phyloP scores from a whole-genome alignment of 139 green algal species.

The Coccomyxa sp. region DNA sequence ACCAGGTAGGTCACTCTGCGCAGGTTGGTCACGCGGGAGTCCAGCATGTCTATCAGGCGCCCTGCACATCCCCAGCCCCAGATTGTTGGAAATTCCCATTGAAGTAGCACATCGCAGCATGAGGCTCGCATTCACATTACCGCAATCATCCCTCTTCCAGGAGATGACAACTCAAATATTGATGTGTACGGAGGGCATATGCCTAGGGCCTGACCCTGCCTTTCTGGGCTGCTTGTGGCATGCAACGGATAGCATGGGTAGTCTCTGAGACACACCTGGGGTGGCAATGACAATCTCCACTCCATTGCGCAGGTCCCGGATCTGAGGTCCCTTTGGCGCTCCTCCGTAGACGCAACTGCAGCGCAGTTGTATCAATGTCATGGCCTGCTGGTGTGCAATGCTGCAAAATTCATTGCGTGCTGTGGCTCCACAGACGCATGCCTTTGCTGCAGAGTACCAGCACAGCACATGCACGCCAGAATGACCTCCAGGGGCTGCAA shows the following conservation, averaged over 20 bases:
- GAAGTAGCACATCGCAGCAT: too few relatives aligned
- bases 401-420: not conserved
- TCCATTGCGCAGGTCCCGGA: constrained; percentile 39
- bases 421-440: not conserved
- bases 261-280: constrained; percentile 55
- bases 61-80: too few relatives aligned
- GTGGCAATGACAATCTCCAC: constrained; percentile 93
- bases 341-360: constrained; percentile 72
- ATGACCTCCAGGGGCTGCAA: too few relatives aligned
- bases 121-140: too few relatives aligned
- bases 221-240: not conserved
- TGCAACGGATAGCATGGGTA: not conserved
- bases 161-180: too few relatives aligned
- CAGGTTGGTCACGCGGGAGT: constrained; percentile 66
- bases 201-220: not conserved
- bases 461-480: too few relatives aligned
- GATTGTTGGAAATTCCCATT: too few relatives aligned
- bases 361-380: not conserved
- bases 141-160: too few relatives aligned
- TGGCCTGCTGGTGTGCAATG: not conserved
- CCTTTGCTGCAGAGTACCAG: not conserved
- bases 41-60: constrained; percentile 83
- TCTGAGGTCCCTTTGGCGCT: constrained; percentile 73
- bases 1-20: constrained; percentile 83
- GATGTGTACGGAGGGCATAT: too few relatives aligned